phyloP scores from a whole-genome alignment of 768 basidiomycete genomes.

The Mrakia frigida region DNA sequence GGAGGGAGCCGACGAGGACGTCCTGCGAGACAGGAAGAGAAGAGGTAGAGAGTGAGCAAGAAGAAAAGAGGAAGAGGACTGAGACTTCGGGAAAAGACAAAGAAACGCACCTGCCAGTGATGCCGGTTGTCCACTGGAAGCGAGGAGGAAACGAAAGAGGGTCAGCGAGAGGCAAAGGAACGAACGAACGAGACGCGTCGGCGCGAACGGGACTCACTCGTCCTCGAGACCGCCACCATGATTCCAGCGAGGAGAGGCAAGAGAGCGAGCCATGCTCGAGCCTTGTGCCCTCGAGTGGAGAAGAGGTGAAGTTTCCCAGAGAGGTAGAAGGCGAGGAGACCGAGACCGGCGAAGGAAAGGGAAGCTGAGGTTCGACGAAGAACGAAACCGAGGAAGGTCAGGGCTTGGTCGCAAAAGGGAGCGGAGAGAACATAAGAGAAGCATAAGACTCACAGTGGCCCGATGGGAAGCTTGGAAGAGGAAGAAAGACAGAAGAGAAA shows the following conservation, averaged over 20 bases:
- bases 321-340: slow-evolving; percentile 79
- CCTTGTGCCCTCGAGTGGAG: slow-evolving; percentile 65
- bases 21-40: slow-evolving; percentile 46
- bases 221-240: slow-evolving; percentile 43
- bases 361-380: slow-evolving; percentile 9
- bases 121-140: slow-evolving; percentile 71
- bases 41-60: too few species aligned
- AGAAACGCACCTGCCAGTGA: slow-evolving; percentile 60
- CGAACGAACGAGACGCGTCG: background rate
- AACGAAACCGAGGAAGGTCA: background rate
- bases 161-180: background rate
- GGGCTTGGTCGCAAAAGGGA: background rate
- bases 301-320: slow-evolving; percentile 91
- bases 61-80: too few species aligned
- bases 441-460: slow-evolving; percentile 20
- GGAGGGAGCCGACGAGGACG: slow-evolving; percentile 67
- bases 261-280: slow-evolving; percentile 67
- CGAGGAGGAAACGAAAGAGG: slow-evolving; percentile 50
- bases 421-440: background rate
- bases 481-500: background rate
- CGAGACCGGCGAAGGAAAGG: slow-evolving; percentile 92
- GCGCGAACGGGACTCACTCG: background rate
- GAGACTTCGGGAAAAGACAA: too few species aligned
- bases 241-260: slow-evolving; percentile 66
- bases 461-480: slow-evolving; percentile 59